These are phyloP conservation scores for Arthrinium puccinioides DNA, from an alignment of 2,329 filamentous ascomycete species.

Conservation along the genomic window DNA sequence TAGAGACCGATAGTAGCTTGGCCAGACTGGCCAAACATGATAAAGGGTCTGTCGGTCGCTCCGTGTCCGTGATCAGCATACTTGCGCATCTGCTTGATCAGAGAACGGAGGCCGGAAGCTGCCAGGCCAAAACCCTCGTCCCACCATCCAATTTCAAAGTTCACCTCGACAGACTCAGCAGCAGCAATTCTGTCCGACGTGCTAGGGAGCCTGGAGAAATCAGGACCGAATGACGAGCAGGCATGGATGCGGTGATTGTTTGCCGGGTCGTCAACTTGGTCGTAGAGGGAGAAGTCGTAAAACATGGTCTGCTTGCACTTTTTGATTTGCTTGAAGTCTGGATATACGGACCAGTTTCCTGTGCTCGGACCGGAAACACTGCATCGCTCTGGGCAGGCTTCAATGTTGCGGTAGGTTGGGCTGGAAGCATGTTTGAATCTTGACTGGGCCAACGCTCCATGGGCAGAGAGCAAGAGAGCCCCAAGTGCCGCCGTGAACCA, in stretches of 20 bases:
- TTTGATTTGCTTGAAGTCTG: constrained; percentile 11
- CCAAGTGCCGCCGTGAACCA: background rate
- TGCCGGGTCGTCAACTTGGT: constrained; percentile 21
- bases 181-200: background rate
- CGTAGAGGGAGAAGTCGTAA: constrained; percentile 26
- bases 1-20: constrained; percentile 25
- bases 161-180: constrained; percentile 3
- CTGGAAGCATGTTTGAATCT: background rate
- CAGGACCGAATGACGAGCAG: constrained; percentile 18
- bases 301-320: constrained; percentile 23
- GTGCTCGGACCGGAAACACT: constrained; percentile 12
- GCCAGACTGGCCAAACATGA: constrained; percentile 22
- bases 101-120: constrained; percentile 10
- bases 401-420: constrained; percentile 1
- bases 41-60: constrained; percentile 11
- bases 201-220: constrained; percentile 7
- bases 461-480: background rate
- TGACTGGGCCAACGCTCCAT: background rate
- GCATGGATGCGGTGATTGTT: constrained; percentile 21
- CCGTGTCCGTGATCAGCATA: constrained; percentile 19
- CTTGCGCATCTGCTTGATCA: constrained; percentile 19
- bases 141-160: constrained; percentile 10
- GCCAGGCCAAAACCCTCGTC: constrained; percentile 2
- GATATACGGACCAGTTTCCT: constrained; percentile 19
- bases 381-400: constrained; percentile 12